A percentile compares a stretch with the other conserved stretches of the same genome.
Evolutionary conservation across 2,329 filamentous ascomycete genomes (phyloP).

Genomic region (Talaromyces sp.): DNA sequence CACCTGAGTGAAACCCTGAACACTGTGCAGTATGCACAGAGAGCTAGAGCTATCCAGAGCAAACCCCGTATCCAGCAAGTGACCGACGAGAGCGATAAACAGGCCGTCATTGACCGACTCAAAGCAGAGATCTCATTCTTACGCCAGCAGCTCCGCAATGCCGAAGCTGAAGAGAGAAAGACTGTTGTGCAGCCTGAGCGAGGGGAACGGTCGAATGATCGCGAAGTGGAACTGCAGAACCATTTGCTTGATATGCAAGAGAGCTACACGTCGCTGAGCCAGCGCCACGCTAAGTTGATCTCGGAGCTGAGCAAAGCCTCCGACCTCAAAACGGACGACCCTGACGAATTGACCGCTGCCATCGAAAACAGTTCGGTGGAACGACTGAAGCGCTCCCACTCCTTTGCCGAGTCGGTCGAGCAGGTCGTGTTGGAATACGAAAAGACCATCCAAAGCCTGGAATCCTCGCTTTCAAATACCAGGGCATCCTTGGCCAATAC

Average conservation of each 20-base stretch:
- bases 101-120: conserved; percentile 84
- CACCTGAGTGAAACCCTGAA: conserved; percentile 96
- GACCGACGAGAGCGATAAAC: conserved; percentile 84
- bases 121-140: conserved; percentile 92
- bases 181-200: conserved; percentile 60
- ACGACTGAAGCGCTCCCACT: conserved; percentile 87
- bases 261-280: conserved; percentile 84
- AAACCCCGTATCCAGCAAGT: conserved; percentile 93
- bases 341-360: conserved; percentile 47
- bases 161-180: conserved; percentile 60
- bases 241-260: conserved; percentile 89
- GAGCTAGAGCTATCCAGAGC: conserved; percentile 92
- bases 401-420: conserved; percentile 91
- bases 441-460: conserved; percentile 92
- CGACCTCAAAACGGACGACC: conserved; percentile 47
- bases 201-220: conserved; percentile 64
- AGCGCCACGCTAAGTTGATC: conserved; percentile 92
- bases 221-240: conserved; percentile 86
- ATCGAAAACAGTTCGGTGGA: conserved; percentile 75
- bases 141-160: conserved; percentile 83
- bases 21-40: conserved; percentile 94
- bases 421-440: conserved; percentile 96
- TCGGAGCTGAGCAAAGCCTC: conserved; percentile 84
- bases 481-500: conserved; percentile 74
- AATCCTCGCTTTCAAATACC: conserved; percentile 85